phyloP scores from a whole-genome alignment of 192 early-diverging fungal genomes.

The Ambispora gerdemannii region DNA sequence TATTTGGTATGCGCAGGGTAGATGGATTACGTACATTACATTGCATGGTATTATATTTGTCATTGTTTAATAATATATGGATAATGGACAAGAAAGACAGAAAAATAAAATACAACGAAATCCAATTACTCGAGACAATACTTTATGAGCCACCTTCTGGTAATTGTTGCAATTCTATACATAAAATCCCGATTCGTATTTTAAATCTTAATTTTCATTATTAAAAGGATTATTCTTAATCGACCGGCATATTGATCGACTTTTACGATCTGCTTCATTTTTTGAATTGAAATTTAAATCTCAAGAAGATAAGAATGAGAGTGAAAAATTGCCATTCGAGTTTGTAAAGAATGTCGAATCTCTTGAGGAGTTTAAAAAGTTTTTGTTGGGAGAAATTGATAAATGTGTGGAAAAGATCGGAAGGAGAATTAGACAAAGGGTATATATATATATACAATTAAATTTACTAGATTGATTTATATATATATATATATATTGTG shows the following conservation, averaged over 20 bases:
- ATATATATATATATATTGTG: background rate
- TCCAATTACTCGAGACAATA: constrained; percentile 23
- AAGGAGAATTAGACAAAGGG: background rate
- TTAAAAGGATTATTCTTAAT: constrained; percentile 9
- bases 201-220: background rate
- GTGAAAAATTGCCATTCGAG: too few species aligned
- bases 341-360: background rate
- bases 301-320: too few species aligned
- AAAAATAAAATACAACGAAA: too few species aligned
- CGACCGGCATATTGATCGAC: constrained; percentile 5
- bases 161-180: background rate
- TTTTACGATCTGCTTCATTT: background rate
- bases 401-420: background rate
- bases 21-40: too few species aligned
- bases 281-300: too few species aligned
- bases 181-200: background rate
- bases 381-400: background rate
- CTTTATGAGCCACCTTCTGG: constrained; percentile 19
- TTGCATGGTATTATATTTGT: too few species aligned
- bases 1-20: too few species aligned
- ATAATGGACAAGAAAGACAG: too few species aligned
- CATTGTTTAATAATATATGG: too few species aligned
- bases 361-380: background rate
- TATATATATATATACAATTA: background rate
- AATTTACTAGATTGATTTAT: too few species aligned